Percentiles rank a stretch among this genome's conserved stretches.
Evolutionary conservation across 1,284 basidiomycete species (phyloP).

Genomic region (Naganishia albida): DNA sequence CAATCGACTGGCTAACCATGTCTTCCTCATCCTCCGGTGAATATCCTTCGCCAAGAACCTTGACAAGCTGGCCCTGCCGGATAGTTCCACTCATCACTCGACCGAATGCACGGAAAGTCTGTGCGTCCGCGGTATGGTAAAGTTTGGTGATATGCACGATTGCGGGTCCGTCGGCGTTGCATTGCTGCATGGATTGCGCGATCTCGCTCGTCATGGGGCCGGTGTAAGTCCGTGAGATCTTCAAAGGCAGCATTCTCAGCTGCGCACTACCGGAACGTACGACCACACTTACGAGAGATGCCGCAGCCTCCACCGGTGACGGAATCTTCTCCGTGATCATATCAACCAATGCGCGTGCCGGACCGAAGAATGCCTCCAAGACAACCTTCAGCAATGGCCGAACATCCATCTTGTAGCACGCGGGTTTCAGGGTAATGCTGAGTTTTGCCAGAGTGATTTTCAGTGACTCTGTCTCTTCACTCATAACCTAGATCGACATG

Average conservation of each 20-base stretch:
- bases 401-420: slow-evolving; percentile 98
- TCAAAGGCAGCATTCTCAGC: background rate
- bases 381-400: slow-evolving; percentile 90
- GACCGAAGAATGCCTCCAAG: slow-evolving; percentile 93
- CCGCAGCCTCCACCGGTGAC: slow-evolving; percentile 70
- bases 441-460: slow-evolving; percentile 77
- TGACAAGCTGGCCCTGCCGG: slow-evolving; percentile 76
- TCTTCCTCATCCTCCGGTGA: slow-evolving; percentile 98
- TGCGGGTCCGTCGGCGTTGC: slow-evolving; percentile 80
- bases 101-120: slow-evolving; percentile 93
- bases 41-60: slow-evolving; percentile 96
- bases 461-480: slow-evolving; percentile 82
- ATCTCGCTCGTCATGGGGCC: slow-evolving; percentile 80
- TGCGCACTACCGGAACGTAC: background rate
- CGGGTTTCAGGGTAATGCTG: slow-evolving; percentile 83
- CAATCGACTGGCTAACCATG: slow-evolving; percentile 83
- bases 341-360: slow-evolving; percentile 83
- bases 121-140: slow-evolving; percentile 92
- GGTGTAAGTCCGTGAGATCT: slow-evolving; percentile 80
- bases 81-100: slow-evolving; percentile 91
- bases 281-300: slow-evolving; percentile 13
- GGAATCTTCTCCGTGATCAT: slow-evolving; percentile 89
- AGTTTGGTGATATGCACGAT: slow-evolving; percentile 93
- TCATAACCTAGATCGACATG: slow-evolving; percentile 67
- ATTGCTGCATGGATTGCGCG: slow-evolving; percentile 75